Percentiles rank a stretch among this genome's conserved stretches.
These are phyloP conservation scores for Boletus reticuloceps DNA, from an alignment of 768 basidiomycete species.

Conservation along the genomic window DNA sequence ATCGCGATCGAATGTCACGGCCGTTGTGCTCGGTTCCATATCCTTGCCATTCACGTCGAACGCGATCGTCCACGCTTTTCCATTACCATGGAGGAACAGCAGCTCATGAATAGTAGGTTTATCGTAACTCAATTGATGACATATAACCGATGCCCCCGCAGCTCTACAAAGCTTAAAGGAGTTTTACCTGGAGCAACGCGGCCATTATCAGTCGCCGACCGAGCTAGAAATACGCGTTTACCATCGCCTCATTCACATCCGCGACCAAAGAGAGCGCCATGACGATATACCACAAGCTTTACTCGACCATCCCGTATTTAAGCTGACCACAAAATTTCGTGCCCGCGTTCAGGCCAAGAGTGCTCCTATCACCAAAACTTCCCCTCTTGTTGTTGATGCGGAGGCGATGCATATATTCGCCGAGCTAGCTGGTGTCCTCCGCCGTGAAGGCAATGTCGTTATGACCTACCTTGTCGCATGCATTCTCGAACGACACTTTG, in stretches of 20 bases:
- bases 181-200: slow-evolving; percentile 84
- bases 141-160: slow-evolving; percentile 32
- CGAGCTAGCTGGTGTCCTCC: slow-evolving; percentile 57
- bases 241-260: slow-evolving; percentile 87
- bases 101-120: slow-evolving; percentile 83
- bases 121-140: not conserved
- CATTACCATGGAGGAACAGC: slow-evolving; percentile 76
- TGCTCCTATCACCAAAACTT: slow-evolving; percentile 68
- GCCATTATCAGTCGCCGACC: slow-evolving; percentile 65
- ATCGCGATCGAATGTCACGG: slow-evolving; percentile 89
- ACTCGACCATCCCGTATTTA: slow-evolving; percentile 70
- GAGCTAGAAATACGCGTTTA: slow-evolving; percentile 97
- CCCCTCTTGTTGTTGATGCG: slow-evolving; percentile 58
- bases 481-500: slow-evolving; percentile 83
- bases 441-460: slow-evolving; percentile 58
- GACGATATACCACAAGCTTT: slow-evolving; percentile 71
- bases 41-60: slow-evolving; percentile 71
- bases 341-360: slow-evolving; percentile 77
- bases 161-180: slow-evolving; percentile 91
- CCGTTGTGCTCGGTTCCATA: slow-evolving; percentile 91
- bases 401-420: slow-evolving; percentile 66
- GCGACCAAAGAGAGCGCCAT: slow-evolving; percentile 75
- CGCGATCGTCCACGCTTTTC: slow-evolving; percentile 59
- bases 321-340: slow-evolving; percentile 79
- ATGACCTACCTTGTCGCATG: slow-evolving; percentile 91